Percentiles rank a stretch among this genome's conserved stretches.
These are phyloP conservation scores for Aspergillus costaricaensis DNA, from an alignment of 2,329 filamentous ascomycete genomes.

Conservation along the genomic window DNA sequence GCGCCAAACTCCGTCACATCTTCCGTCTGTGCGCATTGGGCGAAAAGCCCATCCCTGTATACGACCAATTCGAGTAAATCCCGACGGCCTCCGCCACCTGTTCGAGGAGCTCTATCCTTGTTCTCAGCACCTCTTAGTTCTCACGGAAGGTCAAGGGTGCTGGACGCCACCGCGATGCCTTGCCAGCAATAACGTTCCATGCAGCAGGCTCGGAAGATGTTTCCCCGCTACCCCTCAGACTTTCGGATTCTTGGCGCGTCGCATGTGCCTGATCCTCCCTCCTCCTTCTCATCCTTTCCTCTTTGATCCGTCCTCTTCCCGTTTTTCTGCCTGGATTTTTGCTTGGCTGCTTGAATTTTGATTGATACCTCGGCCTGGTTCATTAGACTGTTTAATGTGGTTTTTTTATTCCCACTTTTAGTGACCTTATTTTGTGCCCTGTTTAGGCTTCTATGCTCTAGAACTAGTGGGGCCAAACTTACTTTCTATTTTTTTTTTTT, in stretches of 20 bases:
- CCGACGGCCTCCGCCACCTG: background rate
- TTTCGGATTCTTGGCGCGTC: constrained; percentile 8
- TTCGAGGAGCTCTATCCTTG: background rate
- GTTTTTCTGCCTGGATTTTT: background rate
- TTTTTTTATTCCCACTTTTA: background rate
- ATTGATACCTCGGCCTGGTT: constrained; percentile 24
- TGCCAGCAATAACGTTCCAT: background rate
- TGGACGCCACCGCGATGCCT: background rate
- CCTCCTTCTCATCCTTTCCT: background rate
- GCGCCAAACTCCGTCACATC: constrained; percentile 51
- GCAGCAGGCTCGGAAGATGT: background rate
- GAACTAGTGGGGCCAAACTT: background rate
- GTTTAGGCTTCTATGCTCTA: background rate
- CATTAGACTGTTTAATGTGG: constrained; percentile 25
- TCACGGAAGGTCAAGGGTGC: background rate
- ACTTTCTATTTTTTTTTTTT: background rate
- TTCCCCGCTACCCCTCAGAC: constrained; percentile 4
- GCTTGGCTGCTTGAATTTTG: constrained; percentile 10
- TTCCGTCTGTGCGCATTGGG: constrained; percentile 54
- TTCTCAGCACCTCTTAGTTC: background rate
- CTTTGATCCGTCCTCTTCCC: background rate
- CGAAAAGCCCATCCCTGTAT: constrained; percentile 52
- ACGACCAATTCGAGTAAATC: constrained; percentile 34
- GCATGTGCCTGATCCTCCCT: constrained; percentile 10
- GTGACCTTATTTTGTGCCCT: background rate